Conservation (phyloP, 768 basidiomycete genomes). For the Jaapia argillacea region DNA sequence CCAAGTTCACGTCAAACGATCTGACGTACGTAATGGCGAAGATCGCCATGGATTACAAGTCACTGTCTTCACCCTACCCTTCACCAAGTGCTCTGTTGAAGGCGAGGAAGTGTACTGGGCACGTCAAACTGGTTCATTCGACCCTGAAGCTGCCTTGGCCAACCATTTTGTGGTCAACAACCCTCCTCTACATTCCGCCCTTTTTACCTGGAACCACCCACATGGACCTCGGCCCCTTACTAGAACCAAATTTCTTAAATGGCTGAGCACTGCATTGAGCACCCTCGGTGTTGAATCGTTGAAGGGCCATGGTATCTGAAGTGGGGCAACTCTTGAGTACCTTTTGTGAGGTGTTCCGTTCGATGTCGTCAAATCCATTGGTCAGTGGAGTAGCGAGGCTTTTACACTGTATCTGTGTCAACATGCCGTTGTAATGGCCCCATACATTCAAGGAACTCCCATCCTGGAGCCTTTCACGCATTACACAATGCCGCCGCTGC, state of each 20-base stretch:
- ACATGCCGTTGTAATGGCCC: constrained; percentile 10
- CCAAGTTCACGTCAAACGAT: constrained; percentile 16
- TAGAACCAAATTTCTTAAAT: not conserved
- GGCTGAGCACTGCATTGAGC: constrained; percentile 8
- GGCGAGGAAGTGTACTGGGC: constrained; percentile 26
- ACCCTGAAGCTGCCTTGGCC: constrained; percentile 14
- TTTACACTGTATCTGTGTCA: constrained; percentile 15
- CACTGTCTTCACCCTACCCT: constrained; percentile 19
- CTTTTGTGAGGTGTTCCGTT: too few relatives aligned
- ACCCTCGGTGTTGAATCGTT: constrained; percentile 14
- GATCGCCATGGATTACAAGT: constrained; percentile 17
- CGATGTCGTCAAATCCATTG: too few relatives aligned
- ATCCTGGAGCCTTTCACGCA: constrained; percentile 3
- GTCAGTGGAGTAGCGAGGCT: constrained; percentile 16
- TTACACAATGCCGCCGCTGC: constrained; percentile 1
- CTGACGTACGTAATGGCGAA: constrained; percentile 7
- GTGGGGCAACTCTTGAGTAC: too few relatives aligned
- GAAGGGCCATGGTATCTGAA: too few relatives aligned
- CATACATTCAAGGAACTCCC: constrained; percentile 10
- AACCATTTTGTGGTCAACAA: constrained; percentile 22
- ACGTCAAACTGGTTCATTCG: too few relatives aligned
- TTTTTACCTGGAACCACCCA: constrained; percentile 19
- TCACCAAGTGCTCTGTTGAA: constrained; percentile 15
- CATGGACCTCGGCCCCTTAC: not conserved
- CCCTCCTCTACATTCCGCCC: constrained; percentile 12